Conservation (phyloP, 1,284 basidiomycete genomes). For the Tilletia caries region DNA sequence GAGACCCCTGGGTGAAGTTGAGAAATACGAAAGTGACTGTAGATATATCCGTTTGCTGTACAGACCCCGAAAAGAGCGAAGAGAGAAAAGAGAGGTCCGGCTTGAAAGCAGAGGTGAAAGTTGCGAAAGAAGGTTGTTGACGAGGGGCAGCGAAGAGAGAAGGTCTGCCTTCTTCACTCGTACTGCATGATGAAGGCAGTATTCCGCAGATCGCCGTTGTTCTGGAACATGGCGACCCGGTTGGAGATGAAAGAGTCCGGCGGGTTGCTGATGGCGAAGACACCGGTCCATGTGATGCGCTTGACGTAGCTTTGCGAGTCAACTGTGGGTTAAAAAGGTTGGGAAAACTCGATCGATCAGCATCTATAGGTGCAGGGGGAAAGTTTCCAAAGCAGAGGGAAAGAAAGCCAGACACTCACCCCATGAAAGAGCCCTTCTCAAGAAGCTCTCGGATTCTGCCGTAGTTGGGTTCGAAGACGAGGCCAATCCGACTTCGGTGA, state of each 20-base stretch:
- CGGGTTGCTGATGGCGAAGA: slow-evolving; percentile 39
- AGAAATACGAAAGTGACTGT: too few relatives aligned
- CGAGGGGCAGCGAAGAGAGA: neutral
- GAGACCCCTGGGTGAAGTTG: too few relatives aligned
- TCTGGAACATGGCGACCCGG: slow-evolving; percentile 39
- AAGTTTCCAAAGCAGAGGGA: neutral
- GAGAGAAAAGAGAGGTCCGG: too few relatives aligned
- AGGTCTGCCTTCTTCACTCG: neutral
- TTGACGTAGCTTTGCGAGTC: slow-evolving; percentile 31
- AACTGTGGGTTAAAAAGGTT: slow-evolving; percentile 19
- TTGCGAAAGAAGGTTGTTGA: too few relatives aligned
- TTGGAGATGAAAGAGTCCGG: slow-evolving; percentile 39
- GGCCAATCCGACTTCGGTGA: slow-evolving; percentile 45
- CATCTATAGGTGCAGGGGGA: neutral
- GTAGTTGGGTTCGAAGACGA: slow-evolving; percentile 25
- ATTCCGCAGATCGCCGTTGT: neutral
- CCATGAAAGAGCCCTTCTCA: neutral
- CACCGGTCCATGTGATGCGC: slow-evolving; percentile 44
- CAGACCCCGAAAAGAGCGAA: too few relatives aligned
- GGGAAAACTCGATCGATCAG: neutral
- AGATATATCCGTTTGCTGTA: too few relatives aligned
- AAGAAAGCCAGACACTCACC: neutral
- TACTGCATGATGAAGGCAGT: slow-evolving; percentile 9
- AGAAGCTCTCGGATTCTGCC: slow-evolving; percentile 23
- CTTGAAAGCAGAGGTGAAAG: too few relatives aligned